Conservation (phyloP, 2,329 filamentous ascomycete genomes). For the Arthrobotrys entomopaga region DNA sequence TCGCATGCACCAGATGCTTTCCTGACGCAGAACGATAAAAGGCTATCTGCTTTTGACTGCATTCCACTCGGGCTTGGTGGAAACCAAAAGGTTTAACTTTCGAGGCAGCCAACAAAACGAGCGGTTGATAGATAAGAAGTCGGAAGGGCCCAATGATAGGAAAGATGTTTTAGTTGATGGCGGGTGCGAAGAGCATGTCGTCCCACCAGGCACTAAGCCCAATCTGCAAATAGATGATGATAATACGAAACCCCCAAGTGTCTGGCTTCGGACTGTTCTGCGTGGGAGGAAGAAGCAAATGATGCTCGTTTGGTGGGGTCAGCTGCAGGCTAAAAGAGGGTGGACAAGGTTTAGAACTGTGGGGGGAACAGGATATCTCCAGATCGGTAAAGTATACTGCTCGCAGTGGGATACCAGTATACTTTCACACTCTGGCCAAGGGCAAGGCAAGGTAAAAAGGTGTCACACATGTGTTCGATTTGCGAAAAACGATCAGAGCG, state of each 20-base stretch:
- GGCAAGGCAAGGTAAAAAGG: neutral
- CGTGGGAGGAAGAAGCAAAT: slow-evolving; percentile 53
- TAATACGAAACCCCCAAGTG: slow-evolving; percentile 55
- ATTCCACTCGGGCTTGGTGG: slow-evolving; percentile 52
- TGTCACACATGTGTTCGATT: slow-evolving; percentile 28
- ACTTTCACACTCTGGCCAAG: too few species aligned
- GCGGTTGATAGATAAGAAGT: slow-evolving; percentile 54
- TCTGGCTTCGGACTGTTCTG: slow-evolving; percentile 43
- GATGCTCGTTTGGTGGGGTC: slow-evolving; percentile 44
- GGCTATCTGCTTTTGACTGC: slow-evolving; percentile 48
- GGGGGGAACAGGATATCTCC: slow-evolving; percentile 37
- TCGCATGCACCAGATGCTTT: slow-evolving; percentile 48
- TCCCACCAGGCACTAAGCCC: slow-evolving; percentile 54
- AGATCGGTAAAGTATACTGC: slow-evolving; percentile 21
- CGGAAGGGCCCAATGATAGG: slow-evolving; percentile 53
- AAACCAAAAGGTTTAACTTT: slow-evolving; percentile 32
- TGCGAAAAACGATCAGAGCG: slow-evolving; percentile 40
- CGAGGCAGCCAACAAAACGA: slow-evolving; percentile 40
- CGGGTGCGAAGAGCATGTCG: slow-evolving; percentile 46
- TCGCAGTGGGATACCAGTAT: too few species aligned
- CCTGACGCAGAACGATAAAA: slow-evolving; percentile 54
- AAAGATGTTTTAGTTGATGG: slow-evolving; percentile 56
- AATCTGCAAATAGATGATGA: slow-evolving; percentile 56
- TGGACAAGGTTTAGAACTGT: slow-evolving; percentile 41
- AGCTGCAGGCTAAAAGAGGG: slow-evolving; percentile 53